Percentiles rank a stretch among this genome's conserved stretches.
Evolutionary conservation across 345 rosid genomes (phyloP).

Genomic region (Melaleuca quinquenervia): DNA sequence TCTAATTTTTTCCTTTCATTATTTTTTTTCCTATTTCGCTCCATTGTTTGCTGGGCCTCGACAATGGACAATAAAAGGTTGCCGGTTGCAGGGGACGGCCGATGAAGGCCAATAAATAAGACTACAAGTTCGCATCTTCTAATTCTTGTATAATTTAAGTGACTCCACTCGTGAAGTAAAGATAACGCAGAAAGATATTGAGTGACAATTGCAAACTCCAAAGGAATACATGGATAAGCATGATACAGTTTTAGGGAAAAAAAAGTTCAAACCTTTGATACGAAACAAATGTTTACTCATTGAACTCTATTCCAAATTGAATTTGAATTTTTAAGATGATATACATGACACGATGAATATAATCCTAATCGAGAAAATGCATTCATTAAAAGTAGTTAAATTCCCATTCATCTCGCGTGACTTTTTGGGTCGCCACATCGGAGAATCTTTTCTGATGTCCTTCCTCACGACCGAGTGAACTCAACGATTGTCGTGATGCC

Average conservation of each 20-base stretch:
- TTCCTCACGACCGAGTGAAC: no score
- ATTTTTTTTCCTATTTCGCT: neutral
- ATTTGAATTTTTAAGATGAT: neutral
- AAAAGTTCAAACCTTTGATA: neutral
- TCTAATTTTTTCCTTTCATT: neutral
- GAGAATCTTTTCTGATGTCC: neutral
- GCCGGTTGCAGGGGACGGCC: rapidly evolving
- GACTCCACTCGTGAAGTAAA: neutral
- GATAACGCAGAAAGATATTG: neutral
- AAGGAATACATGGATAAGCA: neutral
- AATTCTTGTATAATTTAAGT: neutral
- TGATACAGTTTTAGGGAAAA: neutral
- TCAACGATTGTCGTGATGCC: neutral
- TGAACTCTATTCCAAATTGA: neutral
- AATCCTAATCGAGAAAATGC: neutral
- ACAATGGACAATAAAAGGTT: neutral
- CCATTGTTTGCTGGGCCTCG: rapidly evolving
- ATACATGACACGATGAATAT: neutral
- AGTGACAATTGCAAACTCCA: neutral
- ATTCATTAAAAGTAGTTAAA: neutral
- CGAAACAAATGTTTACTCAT: neutral
- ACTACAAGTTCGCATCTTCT: neutral
- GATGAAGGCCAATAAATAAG: neutral
- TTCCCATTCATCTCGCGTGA: neutral
- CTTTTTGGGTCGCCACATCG: neutral